These are phyloP conservation scores for Delphinella strobiligena DNA, from an alignment of 2,329 filamentous ascomycete species.

Conservation along the genomic window DNA sequence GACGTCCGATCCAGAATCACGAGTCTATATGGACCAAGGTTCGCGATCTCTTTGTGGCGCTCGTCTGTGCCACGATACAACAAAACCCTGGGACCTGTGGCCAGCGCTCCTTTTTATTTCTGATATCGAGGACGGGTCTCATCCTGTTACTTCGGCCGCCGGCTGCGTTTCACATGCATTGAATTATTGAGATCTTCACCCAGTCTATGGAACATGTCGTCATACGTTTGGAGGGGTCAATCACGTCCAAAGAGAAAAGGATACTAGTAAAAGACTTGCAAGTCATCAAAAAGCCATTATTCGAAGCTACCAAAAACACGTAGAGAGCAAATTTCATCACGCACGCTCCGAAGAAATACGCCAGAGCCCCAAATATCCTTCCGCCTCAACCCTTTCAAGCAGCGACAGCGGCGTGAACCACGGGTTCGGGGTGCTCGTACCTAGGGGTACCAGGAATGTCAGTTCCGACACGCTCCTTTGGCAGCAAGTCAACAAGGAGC, in stretches of 20 bases:
- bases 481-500: slow-evolving; percentile 78
- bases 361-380: background rate
- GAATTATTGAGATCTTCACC: no score
- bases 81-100: no score
- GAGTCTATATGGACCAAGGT: no score
- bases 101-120: no score
- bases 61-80: no score
- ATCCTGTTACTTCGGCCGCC: no score
- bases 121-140: no score
- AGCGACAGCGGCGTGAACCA: background rate
- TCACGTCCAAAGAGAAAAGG: background rate
- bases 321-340: background rate
- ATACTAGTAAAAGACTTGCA: background rate
- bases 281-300: background rate
- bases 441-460: slow-evolving; percentile 24
- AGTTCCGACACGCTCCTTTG: slow-evolving; percentile 91
- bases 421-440: slow-evolving; percentile 9
- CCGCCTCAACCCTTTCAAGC: slow-evolving; percentile 1
- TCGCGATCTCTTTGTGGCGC: no score
- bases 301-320: background rate
- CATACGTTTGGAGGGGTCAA: no score
- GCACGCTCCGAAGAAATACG: background rate
- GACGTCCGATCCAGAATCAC: no score
- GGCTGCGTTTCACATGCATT: no score
- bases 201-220: background rate